Base-by-base conservation (phyloP, 2,329 filamentous ascomycete genomes). In the Aplosporella prunicola region DNA sequence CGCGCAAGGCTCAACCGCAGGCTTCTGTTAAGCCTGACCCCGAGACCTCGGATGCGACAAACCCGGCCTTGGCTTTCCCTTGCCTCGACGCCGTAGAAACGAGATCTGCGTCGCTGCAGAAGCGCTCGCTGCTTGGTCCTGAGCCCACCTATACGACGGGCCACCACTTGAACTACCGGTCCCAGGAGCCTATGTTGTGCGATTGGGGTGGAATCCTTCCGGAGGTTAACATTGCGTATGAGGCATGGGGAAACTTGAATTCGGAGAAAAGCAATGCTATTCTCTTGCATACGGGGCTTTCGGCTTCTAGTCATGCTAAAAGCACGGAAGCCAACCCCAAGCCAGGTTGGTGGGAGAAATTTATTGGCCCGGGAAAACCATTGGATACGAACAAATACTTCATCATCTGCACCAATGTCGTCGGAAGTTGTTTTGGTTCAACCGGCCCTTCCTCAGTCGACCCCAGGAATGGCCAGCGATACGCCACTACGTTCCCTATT, bases 281-380 rank as follows among this genome's bases (percentile, higher is more conserved):
- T 44, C 71, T 98, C 7, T 66, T 98, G 2, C 87, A 96, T 57
- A 98, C 91, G 0, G 91, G 91, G 7, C 71, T 98, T 5, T 95
- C 88, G 1, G 91, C 91, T n/a, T 95, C 88, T 5, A 96, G 88
- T 40, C 91, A 98, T 63, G 91, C 91, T 2, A 88, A 88, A 55
- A 95, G 87, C 41, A 96, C 89, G n/a, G 71, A 75, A 35, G 67
- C 70, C 8, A 98, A 98, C 58, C 74, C 84, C 0, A 82, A 88
- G 57, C 82, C 87, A 0, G 91, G 91, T 3, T 98, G 91, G 91
- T 98, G 91, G 91, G 91, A 98, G 63, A 89, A 82, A 60, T 98
- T 98, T 58, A 96, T 98, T 52, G 91, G 91, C 0, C 82, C 88
- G 0, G 86, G 83, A 1, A 72, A 73, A 14, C 82, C 86, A 9